Evolutionary conservation across 2,329 filamentous ascomycete genomes (phyloP).

Genomic region (Fusarium virguliforme): DNA sequence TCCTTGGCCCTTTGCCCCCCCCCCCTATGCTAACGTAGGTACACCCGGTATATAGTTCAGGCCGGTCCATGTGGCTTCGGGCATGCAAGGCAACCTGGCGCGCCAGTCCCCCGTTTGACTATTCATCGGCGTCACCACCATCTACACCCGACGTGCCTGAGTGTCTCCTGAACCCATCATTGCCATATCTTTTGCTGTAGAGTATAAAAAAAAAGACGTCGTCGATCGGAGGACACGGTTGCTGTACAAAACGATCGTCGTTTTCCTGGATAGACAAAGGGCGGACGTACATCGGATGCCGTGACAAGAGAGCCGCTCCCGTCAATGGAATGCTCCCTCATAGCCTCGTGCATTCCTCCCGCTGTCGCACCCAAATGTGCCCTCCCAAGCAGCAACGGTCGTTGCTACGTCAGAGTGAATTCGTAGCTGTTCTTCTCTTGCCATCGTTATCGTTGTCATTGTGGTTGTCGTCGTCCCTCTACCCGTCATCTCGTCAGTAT

Average conservation of each 20-base stretch:
- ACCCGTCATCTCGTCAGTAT: neutral
- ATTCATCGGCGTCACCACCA: conserved; percentile 27
- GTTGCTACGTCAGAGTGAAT: conserved; percentile 48
- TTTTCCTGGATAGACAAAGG: conserved; percentile 34
- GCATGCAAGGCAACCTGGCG: conserved; percentile 32
- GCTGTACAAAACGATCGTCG: conserved; percentile 34
- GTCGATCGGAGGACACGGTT: conserved; percentile 22
- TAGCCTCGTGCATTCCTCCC: conserved; percentile 52
- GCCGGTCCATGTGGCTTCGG: conserved; percentile 41
- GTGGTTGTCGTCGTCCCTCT: conserved; percentile 10
- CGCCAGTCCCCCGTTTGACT: conserved; percentile 8
- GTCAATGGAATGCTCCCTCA: conserved; percentile 52
- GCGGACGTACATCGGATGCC: conserved; percentile 31
- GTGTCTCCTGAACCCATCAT: neutral
- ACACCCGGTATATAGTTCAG: conserved; percentile 42
- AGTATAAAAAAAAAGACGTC: neutral
- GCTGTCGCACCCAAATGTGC: conserved; percentile 37
- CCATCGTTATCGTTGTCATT: conserved; percentile 2
- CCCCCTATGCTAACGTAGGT: conserved; percentile 42
- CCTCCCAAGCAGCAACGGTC: conserved; percentile 43
- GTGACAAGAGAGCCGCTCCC: conserved; percentile 35
- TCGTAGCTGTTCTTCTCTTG: conserved; percentile 38
- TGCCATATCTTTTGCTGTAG: neutral
- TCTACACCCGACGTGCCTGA: neutral
- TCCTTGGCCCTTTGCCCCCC: conserved; percentile 22